These are phyloP conservation scores for Fusarium concolor DNA, from an alignment of 2,329 filamentous ascomycete genomes.

Conservation along the genomic window DNA sequence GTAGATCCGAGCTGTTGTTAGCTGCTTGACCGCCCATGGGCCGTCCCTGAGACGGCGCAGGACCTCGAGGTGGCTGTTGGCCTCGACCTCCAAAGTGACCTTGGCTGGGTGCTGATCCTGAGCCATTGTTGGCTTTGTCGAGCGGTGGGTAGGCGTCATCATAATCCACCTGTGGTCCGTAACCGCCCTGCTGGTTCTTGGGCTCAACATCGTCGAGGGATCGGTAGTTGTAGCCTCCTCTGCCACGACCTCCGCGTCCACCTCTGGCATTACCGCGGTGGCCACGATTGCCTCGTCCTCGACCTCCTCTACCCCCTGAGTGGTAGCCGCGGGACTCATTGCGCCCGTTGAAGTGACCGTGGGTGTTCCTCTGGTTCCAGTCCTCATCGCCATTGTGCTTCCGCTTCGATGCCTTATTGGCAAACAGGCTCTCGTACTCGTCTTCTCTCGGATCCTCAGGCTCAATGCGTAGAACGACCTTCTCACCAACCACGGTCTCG, in stretches of 20 bases:
- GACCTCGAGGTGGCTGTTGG: constrained; percentile 40
- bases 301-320: constrained; percentile 56
- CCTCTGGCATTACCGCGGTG: constrained; percentile 54
- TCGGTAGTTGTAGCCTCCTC: constrained; percentile 67
- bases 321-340: constrained; percentile 58
- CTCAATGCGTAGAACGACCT: constrained; percentile 84
- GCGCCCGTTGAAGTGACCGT: constrained; percentile 53
- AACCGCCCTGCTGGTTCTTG: constrained; percentile 59
- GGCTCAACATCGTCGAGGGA: constrained; percentile 75
- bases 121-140: constrained; percentile 38
- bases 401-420: constrained; percentile 70
- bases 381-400: constrained; percentile 65
- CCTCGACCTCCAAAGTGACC: constrained; percentile 30
- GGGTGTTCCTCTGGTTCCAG: constrained; percentile 48
- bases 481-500: constrained; percentile 87
- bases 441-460: constrained; percentile 72
- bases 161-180: constrained; percentile 59
- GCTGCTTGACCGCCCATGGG: constrained; percentile 41
- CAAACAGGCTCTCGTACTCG: constrained; percentile 71
- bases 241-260: constrained; percentile 59
- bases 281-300: constrained; percentile 53
- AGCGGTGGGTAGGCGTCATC: constrained; percentile 55
- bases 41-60: constrained; percentile 38
- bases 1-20: constrained; percentile 40
- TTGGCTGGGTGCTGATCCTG: constrained; percentile 32